Percentiles rank a stretch among this genome's conserved stretches.
These are phyloP conservation scores for Wickerhamiella pararugosa DNA, from an alignment of 1,139 yeast species.

Conservation along the genomic window DNA sequence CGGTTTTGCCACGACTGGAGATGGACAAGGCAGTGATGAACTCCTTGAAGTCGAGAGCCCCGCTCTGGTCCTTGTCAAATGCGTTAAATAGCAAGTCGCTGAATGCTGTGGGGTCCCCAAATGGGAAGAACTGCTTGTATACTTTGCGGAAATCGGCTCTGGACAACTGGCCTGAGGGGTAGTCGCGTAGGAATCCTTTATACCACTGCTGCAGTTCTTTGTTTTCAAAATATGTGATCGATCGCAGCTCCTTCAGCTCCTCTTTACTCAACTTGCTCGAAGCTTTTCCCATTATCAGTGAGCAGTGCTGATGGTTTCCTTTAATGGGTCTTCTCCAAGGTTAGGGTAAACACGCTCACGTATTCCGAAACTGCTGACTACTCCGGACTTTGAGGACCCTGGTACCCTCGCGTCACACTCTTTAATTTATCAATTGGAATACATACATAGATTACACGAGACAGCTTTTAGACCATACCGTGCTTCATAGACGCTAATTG, in stretches of 20 bases:
- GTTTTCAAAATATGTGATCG: conserved; percentile 81
- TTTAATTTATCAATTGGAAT: not conserved
- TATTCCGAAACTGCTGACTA: not conserved
- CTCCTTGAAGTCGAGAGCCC: conserved; percentile 80
- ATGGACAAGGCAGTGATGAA: conserved; percentile 79
- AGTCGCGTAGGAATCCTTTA: conserved; percentile 85
- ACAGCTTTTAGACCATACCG: no score
- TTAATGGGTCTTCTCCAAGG: no score
- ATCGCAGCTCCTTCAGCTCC: conserved; percentile 68
- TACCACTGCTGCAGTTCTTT: conserved; percentile 97
- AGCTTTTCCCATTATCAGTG: conserved; percentile 67
- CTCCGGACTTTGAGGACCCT: not conserved
- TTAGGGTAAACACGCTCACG: no score
- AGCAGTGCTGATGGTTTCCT: no score
- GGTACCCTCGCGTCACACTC: no score
- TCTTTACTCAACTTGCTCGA: conserved; percentile 88
- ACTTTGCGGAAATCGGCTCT: conserved; percentile 83
- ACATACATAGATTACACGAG: no score
- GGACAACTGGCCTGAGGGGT: conserved; percentile 80
- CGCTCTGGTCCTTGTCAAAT: conserved; percentile 71
- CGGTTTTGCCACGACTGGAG: conserved; percentile 76
- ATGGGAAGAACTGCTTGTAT: conserved; percentile 93
- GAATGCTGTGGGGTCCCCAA: conserved; percentile 91
- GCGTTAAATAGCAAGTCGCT: conserved; percentile 79
- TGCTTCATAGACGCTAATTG: no score